Conservation (phyloP, 441 rosid genomes). For the Lepidium campestre region DNA sequence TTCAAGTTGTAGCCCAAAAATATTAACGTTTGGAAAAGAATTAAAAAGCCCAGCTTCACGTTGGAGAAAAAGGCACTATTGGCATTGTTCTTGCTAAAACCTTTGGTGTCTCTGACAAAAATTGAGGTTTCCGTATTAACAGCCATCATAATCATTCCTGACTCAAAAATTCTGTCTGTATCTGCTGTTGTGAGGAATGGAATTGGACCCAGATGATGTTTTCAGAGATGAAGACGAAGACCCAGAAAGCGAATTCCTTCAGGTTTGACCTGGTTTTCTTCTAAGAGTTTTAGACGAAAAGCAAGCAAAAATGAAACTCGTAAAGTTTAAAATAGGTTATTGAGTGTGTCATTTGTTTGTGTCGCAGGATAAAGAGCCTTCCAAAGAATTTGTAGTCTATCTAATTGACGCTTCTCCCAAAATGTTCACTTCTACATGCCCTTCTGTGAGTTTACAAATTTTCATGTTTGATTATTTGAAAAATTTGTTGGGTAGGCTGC, state of each 20-base stretch:
- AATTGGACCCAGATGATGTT: conserved; percentile 72
- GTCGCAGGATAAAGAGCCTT: conserved; percentile 52
- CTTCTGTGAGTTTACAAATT: conserved; percentile 40
- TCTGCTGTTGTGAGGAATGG: conserved; percentile 12
- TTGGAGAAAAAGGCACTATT: neutral
- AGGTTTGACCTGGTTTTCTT: conserved; percentile 33
- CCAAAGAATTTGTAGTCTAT: conserved; percentile 70
- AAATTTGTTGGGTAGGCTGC: neutral
- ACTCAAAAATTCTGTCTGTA: neutral
- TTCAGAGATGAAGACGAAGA: conserved; percentile 85
- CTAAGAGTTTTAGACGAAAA: neutral
- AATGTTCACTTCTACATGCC: conserved; percentile 56
- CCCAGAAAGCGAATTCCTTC: conserved; percentile 53
- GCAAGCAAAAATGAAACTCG: neutral
- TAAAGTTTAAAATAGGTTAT: neutral
- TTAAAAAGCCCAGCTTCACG: neutral
- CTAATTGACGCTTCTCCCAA: conserved; percentile 87
- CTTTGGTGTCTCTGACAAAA: neutral
- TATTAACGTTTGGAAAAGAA: neutral
- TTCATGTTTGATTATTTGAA: neutral
- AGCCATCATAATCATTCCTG: neutral
- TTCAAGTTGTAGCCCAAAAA: neutral
- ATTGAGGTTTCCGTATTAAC: neutral
- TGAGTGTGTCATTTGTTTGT: neutral
- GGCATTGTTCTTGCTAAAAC: conserved; percentile 7